Percentiles rank a stretch among this genome's conserved stretches.
phyloP scores from a whole-genome alignment of 345 rosid genomes.

The Anastatica hierochuntica region DNA sequence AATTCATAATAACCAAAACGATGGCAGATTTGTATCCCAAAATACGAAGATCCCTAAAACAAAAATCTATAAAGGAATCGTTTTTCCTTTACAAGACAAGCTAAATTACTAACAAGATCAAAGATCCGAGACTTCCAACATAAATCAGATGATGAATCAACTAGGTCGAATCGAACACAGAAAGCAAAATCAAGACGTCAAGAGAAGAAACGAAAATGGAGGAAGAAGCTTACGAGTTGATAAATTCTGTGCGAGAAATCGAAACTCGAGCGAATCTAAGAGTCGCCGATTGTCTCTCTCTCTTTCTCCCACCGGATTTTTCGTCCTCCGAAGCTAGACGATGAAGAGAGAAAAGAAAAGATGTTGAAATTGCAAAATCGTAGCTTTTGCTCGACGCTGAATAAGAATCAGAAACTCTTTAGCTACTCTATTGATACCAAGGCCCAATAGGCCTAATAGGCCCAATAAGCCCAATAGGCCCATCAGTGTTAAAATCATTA shows the following conservation, averaged over 20 bases:
- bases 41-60: background rate
- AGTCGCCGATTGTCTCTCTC: background rate
- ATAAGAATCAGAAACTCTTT: background rate
- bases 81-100: no score
- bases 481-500: background rate
- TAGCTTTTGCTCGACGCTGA: conserved; percentile 33
- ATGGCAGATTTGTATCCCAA: conserved; percentile 9
- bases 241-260: background rate
- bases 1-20: background rate
- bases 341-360: conserved; percentile 9
- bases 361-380: conserved; percentile 10
- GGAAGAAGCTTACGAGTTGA: conserved; percentile 14
- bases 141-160: background rate
- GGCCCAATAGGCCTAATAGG: no score
- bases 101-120: background rate
- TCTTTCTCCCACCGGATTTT: no score
- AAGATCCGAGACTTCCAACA: conserved; percentile 10
- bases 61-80: no score
- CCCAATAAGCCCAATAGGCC: background rate
- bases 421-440: no score
- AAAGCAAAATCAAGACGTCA: background rate
- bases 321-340: no score
- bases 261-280: background rate
- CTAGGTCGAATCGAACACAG: conserved; percentile 13
- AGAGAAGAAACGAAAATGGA: background rate